Base-by-base conservation (phyloP, 768 basidiomycete species). In the Lactarius psammicola region DNA sequence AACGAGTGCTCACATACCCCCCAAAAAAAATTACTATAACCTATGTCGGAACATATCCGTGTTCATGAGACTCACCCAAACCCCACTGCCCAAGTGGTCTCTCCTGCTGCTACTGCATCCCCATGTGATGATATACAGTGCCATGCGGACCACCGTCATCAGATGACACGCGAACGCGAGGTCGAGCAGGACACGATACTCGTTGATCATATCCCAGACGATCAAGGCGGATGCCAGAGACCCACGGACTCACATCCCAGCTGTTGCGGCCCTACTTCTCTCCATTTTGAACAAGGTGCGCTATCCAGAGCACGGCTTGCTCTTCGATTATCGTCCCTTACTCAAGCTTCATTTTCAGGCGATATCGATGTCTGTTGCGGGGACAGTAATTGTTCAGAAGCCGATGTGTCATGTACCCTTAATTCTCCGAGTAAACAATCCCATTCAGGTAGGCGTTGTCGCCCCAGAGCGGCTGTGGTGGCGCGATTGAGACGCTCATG, bases 141-240 rank as follows among this genome's bases (percentile, higher is more conserved):
- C 2, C 46, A 56, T 2, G 33, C 17, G 17, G 42, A 1, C 18
- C 33, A 36, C 11, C 33, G 13, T 57, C 28, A 53, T 38, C 64
- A 46, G 53, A n/a, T 40, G 40, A 26, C 51, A 4, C 56, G 57
- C 44, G 59, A 30, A 8, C 9, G 38, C 26, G 65, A 60, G 9
- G 28, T 30, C 26, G 34, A 57, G 9, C 61, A 54, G 1, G 11
- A 23, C 7, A 9, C 42, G 31, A 44, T 59, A 26, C 49, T 68
- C n/a, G 57, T 57, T 17, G 63, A 64, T 18, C 58, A 59, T 28
- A 59, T 59, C 17, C 60, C 68, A 38, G 63, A 68, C 23, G 60
- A 56, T 46, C 28, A 44, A 55, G 60, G 63, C 1, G 63, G 56
- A 30, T 69, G 66, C 53, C 59, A 68, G 31, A 30, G 69, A 17